A percentile compares a stretch with the other conserved stretches of the same genome.
phyloP scores from a whole-genome alignment of 2,329 filamentous ascomycete species.

The Aspergillus neotritici region DNA sequence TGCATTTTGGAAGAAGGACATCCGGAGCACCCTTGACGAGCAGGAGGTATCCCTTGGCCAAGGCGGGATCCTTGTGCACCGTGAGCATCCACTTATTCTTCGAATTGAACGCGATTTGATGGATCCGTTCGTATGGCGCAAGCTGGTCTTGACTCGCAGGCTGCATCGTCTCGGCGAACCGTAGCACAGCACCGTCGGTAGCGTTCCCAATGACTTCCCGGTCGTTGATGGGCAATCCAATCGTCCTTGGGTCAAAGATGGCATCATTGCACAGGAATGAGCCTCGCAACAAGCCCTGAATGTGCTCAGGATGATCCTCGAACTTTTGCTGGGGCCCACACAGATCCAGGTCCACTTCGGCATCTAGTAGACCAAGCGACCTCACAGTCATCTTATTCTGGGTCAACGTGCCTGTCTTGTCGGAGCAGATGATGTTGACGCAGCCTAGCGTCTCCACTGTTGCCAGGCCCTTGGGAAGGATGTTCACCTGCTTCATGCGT shows the following conservation, averaged over 20 bases:
- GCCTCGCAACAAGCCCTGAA: constrained; percentile 57
- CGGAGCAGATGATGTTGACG: constrained; percentile 69
- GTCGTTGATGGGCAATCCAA: constrained; percentile 53
- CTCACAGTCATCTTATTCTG: constrained; percentile 65
- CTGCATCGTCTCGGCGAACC: constrained; percentile 62
- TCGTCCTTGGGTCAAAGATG: constrained; percentile 63
- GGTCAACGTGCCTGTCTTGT: constrained; percentile 63
- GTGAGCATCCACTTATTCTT: constrained; percentile 80
- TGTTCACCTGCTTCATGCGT: constrained; percentile 68
- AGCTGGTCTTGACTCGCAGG: constrained; percentile 53
- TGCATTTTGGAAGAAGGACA: constrained; percentile 61
- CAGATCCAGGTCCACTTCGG: constrained; percentile 17
- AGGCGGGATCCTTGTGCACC: constrained; percentile 38
- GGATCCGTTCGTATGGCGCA: constrained; percentile 57
- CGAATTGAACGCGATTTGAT: constrained; percentile 71
- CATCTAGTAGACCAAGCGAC: constrained; percentile 24
- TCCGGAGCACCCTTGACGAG: constrained; percentile 74
- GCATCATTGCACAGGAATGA: constrained; percentile 69
- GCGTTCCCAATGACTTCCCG: constrained; percentile 68
- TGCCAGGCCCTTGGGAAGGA: constrained; percentile 73
- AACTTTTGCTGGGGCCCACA: constrained; percentile 8
- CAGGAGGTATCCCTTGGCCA: constrained; percentile 21
- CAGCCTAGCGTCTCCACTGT: constrained; percentile 72
- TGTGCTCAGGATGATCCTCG: constrained; percentile 29
- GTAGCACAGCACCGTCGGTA: constrained; percentile 68